These are phyloP conservation scores for Eucalyptus albens DNA, from an alignment of 345 rosid species.

Conservation along the genomic window DNA sequence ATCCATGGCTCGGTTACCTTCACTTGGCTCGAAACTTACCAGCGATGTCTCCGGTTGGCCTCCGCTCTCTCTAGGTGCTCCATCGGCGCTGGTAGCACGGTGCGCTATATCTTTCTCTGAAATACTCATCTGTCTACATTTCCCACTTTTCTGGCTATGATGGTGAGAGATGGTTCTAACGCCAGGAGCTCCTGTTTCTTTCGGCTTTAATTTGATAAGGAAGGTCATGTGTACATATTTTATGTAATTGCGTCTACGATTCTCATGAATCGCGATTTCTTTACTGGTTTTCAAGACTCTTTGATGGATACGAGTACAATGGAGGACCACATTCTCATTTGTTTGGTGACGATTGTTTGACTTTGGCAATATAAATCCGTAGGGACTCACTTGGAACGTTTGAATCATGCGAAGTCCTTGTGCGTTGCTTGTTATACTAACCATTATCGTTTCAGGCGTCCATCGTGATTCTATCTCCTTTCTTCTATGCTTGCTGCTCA, in stretches of 20 bases:
- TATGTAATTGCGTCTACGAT: no score
- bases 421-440: no score
- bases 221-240: background rate
- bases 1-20: constrained; percentile 49
- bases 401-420: no score
- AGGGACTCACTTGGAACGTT: no score
- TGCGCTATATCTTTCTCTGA: background rate
- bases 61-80: constrained; percentile 59
- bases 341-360: no score
- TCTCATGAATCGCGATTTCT: no score
- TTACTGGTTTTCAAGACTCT: background rate
- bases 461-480: no score
- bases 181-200: background rate
- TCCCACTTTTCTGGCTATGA: background rate
- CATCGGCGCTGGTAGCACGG: constrained; percentile 67
- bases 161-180: background rate
- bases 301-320: no score
- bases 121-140: background rate
- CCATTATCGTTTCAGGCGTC: no score
- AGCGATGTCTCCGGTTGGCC: constrained; percentile 76
- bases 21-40: constrained; percentile 77
- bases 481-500: no score
- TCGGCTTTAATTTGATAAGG: background rate
- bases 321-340: no score
- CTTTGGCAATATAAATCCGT: no score